These are phyloP conservation scores for Malbranchea cinnamomea DNA, from an alignment of 2,329 filamentous ascomycete genomes.

Conservation along the genomic window DNA sequence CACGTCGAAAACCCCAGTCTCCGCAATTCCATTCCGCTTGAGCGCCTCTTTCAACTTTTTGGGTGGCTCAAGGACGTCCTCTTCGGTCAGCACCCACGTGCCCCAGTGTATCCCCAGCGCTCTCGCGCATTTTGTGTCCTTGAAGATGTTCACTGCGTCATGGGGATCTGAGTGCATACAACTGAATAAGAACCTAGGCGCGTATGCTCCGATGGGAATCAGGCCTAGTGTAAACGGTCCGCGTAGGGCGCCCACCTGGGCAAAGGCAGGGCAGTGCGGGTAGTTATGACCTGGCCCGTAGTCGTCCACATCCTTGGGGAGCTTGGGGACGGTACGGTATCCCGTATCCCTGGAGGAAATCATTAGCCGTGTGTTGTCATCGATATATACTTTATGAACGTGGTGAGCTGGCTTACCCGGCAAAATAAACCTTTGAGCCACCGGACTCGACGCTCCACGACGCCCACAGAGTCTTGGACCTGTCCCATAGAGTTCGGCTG, in stretches of 20 bases:
- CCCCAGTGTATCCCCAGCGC: conserved; percentile 92
- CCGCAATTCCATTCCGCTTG: conserved; percentile 47
- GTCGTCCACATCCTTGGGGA: conserved; percentile 52
- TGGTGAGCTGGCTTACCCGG: conserved; percentile 38
- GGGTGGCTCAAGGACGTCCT: conserved; percentile 76
- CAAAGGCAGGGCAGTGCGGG: conserved; percentile 70
- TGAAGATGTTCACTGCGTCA: conserved; percentile 80
- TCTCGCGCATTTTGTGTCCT: conserved; percentile 59
- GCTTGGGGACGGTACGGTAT: conserved; percentile 60
- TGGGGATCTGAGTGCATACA: conserved; percentile 74
- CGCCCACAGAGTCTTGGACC: conserved; percentile 66
- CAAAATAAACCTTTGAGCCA: conserved; percentile 72
- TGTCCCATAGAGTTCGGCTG: conserved; percentile 53
- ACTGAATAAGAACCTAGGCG: conserved; percentile 50
- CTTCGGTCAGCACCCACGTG: conserved; percentile 68
- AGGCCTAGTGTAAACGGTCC: conserved; percentile 84
- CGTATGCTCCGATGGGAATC: conserved; percentile 86
- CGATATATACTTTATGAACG: conserved; percentile 9
- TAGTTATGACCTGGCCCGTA: conserved; percentile 52
- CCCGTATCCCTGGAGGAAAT: conserved; percentile 60
- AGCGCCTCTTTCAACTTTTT: conserved; percentile 56
- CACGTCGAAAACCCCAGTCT: conserved; percentile 63
- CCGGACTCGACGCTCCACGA: conserved; percentile 68
- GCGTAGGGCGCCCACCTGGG: conserved; percentile 61
- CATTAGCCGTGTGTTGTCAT: conserved; percentile 4